A percentile compares a stretch with the other conserved stretches of the same genome.
Evolutionary conservation across 768 basidiomycete genomes (phyloP).

Genomic region (Tulasnella sp.): DNA sequence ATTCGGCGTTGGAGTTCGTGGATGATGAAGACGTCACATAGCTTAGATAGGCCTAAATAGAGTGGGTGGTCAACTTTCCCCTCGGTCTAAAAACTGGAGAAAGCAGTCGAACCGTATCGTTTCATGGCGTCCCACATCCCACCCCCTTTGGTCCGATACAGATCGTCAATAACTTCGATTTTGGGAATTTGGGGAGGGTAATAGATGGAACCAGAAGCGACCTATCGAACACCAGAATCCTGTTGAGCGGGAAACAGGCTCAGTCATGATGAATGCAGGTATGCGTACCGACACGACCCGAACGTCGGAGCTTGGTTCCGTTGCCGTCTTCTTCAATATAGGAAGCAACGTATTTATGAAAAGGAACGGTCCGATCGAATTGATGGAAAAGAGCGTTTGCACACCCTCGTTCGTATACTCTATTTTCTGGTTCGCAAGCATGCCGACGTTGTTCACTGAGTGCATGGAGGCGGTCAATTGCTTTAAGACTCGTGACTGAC

Average conservation of each 20-base stretch:
- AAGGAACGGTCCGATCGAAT: conserved; percentile 54
- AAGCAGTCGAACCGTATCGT: background rate
- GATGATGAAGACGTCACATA: conserved; percentile 10
- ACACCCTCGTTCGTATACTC: conserved; percentile 26
- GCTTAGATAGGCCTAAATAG: background rate
- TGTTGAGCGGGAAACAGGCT: background rate
- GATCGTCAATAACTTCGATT: background rate
- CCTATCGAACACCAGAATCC: background rate
- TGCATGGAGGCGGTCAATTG: background rate
- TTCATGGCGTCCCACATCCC: background rate
- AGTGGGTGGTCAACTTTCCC: background rate
- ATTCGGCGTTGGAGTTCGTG: conserved; percentile 6
- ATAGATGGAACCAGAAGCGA: background rate
- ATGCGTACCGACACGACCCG: conserved; percentile 55
- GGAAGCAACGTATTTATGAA: conserved; percentile 56
- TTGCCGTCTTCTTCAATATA: conserved; percentile 50
- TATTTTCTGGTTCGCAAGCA: conserved; percentile 41
- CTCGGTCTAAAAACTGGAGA: background rate
- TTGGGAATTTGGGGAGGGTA: background rate
- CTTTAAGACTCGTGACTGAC: background rate
- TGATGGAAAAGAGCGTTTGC: conserved; percentile 19
- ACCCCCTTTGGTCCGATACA: background rate
- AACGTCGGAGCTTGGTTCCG: conserved; percentile 51
- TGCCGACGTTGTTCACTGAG: conserved; percentile 55
- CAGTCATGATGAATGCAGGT: too few species aligned